phyloP scores from a whole-genome alignment of 495 filamentous ascomycete genomes.

The Penicillium verhagenii region DNA sequence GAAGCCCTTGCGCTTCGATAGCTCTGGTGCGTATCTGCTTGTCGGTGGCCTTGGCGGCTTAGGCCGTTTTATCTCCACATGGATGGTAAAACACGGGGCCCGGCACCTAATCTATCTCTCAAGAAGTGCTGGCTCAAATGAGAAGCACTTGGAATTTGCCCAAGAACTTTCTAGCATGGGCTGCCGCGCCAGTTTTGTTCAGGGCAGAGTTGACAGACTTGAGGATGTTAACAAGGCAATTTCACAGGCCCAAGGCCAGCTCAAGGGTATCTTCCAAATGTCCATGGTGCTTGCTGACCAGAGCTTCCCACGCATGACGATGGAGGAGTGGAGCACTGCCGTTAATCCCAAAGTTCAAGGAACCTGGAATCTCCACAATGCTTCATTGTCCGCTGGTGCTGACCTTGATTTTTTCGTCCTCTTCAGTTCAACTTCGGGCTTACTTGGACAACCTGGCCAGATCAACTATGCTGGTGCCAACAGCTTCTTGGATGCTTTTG shows the following conservation, averaged over 20 bases:
- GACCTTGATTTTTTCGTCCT: conserved; percentile 52
- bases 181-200: conserved; percentile 19
- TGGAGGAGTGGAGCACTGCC: conserved; percentile 34
- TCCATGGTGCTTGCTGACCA: conserved; percentile 37
- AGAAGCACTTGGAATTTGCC: background rate
- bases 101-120: background rate
- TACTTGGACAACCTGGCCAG: conserved; percentile 25
- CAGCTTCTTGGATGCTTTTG: conserved; percentile 36
- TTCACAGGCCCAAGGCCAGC: conserved; percentile 3
- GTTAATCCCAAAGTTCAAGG: conserved; percentile 45
- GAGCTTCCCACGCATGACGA: conserved; percentile 38
- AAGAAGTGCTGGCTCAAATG: background rate
- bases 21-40: background rate
- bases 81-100: background rate
- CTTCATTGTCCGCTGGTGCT: conserved; percentile 19
- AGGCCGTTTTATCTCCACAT: background rate
- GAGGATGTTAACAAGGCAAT: conserved; percentile 20
- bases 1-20: background rate
- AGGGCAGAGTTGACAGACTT: conserved; percentile 15
- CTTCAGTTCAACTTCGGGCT: conserved; percentile 35
- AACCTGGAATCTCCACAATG: conserved; percentile 56
- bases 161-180: conserved; percentile 15
- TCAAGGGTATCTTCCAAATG: conserved; percentile 36
- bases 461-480: conserved; percentile 40
- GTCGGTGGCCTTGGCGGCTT: background rate